A percentile compares a stretch with the other conserved stretches of the same genome.
These are phyloP conservation scores for Aureobasidium sp. DNA, from an alignment of 2,329 filamentous ascomycete species.

Conservation along the genomic window DNA sequence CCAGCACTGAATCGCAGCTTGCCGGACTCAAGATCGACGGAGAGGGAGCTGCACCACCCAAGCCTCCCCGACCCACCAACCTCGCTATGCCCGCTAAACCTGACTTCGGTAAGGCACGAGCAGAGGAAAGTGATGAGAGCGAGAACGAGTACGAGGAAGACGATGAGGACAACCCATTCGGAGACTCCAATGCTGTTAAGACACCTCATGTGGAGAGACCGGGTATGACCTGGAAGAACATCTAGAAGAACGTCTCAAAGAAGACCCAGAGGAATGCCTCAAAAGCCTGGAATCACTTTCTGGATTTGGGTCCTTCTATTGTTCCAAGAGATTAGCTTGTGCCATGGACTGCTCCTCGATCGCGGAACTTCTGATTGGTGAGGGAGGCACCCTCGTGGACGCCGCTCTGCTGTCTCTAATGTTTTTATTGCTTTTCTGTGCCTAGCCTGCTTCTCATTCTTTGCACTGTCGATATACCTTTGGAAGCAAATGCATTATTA, in stretches of 20 bases:
- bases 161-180: constrained; percentile 84
- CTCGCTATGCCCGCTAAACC: constrained; percentile 33
- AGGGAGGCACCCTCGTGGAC: no score
- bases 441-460: neutral
- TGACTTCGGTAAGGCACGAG: constrained; percentile 20
- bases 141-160: constrained; percentile 56
- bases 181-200: constrained; percentile 67
- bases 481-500: neutral
- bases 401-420: neutral
- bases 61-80: constrained; percentile 42
- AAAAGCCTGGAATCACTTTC: no score
- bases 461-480: neutral
- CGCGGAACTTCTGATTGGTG: neutral
- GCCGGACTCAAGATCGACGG: constrained; percentile 36
- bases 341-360: no score
- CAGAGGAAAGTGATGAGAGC: constrained; percentile 39
- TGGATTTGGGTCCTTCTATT: neutral
- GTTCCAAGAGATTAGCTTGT: neutral
- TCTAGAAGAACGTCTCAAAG: constrained; percentile 22
- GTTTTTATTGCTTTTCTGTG: neutral
- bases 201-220: constrained; percentile 42
- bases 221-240: constrained; percentile 30
- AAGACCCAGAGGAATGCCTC: neutral
- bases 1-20: constrained; percentile 35
- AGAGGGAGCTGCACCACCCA: constrained; percentile 39